phyloP scores from a whole-genome alignment of 169 alveolate genomes.

The Toxoplasma gondii region DNA sequence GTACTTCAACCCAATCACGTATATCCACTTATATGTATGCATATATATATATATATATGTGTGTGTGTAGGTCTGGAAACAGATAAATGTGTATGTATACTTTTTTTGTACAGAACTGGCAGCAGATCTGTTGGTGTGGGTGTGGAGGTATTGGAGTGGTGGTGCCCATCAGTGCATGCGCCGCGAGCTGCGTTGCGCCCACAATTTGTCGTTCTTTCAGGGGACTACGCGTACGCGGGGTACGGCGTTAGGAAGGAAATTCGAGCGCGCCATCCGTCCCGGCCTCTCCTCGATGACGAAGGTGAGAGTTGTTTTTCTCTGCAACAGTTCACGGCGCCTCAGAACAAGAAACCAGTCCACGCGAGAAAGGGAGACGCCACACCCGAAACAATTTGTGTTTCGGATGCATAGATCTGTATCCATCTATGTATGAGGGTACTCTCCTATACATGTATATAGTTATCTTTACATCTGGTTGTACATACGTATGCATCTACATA shows the following conservation, averaged over 20 bases:
- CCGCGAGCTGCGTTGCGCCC: background rate
- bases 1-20: background rate
- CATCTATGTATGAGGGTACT: no score
- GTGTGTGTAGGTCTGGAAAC: background rate
- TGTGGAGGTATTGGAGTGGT: no score
- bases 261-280: background rate
- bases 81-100: background rate
- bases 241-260: background rate
- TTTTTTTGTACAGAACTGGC: background rate
- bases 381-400: no score
- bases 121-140: no score
- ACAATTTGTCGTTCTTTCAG: background rate
- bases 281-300: background rate
- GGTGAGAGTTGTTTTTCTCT: background rate
- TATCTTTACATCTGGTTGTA: no score
- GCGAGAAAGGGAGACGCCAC: no score
- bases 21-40: background rate
- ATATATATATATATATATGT: background rate
- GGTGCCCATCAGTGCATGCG: no score
- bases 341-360: no score
- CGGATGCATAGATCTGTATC: no score
- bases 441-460: no score
- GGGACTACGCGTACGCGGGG: background rate
- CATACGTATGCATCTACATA: background rate
- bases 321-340: background rate